Percentiles rank a stretch among this genome's conserved stretches.
phyloP scores from a whole-genome alignment of 2,329 filamentous ascomycete species.

The Thielaviopsis euricoi region DNA sequence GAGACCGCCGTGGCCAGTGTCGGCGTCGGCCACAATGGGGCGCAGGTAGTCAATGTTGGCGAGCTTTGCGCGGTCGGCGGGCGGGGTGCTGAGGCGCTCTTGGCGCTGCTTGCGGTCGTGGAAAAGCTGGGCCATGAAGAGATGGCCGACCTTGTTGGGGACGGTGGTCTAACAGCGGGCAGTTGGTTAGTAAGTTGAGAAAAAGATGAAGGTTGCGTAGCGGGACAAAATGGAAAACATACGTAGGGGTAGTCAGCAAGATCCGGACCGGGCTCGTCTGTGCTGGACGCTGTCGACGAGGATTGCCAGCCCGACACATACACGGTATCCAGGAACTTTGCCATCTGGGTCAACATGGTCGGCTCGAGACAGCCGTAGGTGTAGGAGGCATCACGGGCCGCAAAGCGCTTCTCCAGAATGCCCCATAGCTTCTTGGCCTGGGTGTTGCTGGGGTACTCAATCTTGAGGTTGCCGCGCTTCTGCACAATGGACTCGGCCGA shows the following conservation, averaged over 20 bases:
- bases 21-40: slow-evolving; percentile 90
- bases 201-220: not conserved
- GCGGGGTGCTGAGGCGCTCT: slow-evolving; percentile 67
- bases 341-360: slow-evolving; percentile 98
- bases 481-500: slow-evolving; percentile 94
- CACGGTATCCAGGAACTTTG: slow-evolving; percentile 94
- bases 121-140: slow-evolving; percentile 98
- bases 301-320: slow-evolving; percentile 99
- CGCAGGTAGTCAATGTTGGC: slow-evolving; percentile 84
- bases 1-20: slow-evolving; percentile 90
- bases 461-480: slow-evolving; percentile 80
- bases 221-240: slow-evolving; percentile 19
- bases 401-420: slow-evolving; percentile 72
- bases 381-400: slow-evolving; percentile 61
- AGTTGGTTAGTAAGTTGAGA: not conserved
- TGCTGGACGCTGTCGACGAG: slow-evolving; percentile 85
- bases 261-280: slow-evolving; percentile 93
- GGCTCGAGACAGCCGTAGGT: slow-evolving; percentile 96
- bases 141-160: slow-evolving; percentile 91
- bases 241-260: slow-evolving; percentile 93
- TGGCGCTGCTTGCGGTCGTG: slow-evolving; percentile 98
- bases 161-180: slow-evolving; percentile 59
- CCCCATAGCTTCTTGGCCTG: slow-evolving; percentile 91
- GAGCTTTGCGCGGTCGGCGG: slow-evolving; percentile 53
- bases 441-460: slow-evolving; percentile 78